These are phyloP conservation scores for Epichloe aotearoae DNA, from an alignment of 2,329 filamentous ascomycete genomes.

Conservation along the genomic window DNA sequence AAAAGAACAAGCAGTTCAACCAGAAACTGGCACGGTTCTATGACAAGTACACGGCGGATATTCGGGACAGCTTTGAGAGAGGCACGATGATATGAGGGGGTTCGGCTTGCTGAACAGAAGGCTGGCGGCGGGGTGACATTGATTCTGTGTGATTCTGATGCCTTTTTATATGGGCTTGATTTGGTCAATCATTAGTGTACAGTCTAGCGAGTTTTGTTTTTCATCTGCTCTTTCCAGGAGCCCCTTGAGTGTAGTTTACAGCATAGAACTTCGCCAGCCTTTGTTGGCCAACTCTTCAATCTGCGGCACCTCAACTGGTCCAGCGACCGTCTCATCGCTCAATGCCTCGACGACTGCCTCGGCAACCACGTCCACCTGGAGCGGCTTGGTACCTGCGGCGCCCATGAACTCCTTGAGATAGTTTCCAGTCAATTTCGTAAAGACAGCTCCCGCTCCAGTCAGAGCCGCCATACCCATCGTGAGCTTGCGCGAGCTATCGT, in stretches of 20 bases:
- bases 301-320: constrained; percentile 62
- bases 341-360: constrained; percentile 84
- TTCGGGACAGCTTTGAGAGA: constrained; percentile 92
- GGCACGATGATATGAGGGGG: constrained; percentile 71
- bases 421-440: constrained; percentile 68
- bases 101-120: neutral
- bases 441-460: constrained; percentile 58
- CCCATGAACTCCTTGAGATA: constrained; percentile 67
- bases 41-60: constrained; percentile 96
- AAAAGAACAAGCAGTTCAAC: constrained; percentile 99
- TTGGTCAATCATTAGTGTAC: constrained; percentile 13
- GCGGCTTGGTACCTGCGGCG: constrained; percentile 68
- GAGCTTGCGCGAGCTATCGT: constrained; percentile 67
- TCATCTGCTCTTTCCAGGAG: neutral
- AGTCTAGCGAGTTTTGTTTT: constrained; percentile 15
- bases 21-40: constrained; percentile 92
- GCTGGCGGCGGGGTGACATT: too few relatives aligned
- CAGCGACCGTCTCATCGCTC: constrained; percentile 56
- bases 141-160: neutral
- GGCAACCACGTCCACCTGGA: constrained; percentile 77
- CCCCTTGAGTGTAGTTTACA: constrained; percentile 35
- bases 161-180: neutral
- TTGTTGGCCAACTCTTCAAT: constrained; percentile 72
- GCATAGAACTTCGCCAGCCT: constrained; percentile 83
- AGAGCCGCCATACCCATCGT: constrained; percentile 76